Percentiles rank a stretch among this genome's conserved stretches.
phyloP scores from a whole-genome alignment of 148 eudicot genomes.

The Chenopodium quinoa region DNA sequence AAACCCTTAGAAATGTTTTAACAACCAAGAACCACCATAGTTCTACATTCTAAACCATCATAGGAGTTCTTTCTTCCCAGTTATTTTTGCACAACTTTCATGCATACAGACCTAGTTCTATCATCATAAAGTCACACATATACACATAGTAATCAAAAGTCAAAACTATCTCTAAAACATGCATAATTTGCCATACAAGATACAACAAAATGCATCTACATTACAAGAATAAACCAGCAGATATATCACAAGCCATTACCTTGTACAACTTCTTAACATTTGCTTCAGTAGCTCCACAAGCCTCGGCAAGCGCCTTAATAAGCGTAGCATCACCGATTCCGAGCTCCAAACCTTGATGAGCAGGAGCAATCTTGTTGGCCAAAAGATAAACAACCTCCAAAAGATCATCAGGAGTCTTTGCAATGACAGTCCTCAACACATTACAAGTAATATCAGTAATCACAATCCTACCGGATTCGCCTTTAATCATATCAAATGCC shows the following conservation, averaged over 20 bases:
- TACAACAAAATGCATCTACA: neutral
- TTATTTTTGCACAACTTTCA: neutral
- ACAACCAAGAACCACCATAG: constrained; percentile 1
- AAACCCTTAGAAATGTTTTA: neutral
- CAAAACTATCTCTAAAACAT: neutral
- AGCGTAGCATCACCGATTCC: constrained; percentile 87
- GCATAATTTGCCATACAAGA: neutral
- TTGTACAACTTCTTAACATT: constrained; percentile 55
- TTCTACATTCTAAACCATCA: neutral
- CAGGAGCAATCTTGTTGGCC: constrained; percentile 81
- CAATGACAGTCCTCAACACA: constrained; percentile 78
- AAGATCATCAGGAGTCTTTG: constrained; percentile 70
- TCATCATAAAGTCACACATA: neutral
- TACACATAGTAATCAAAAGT: neutral
- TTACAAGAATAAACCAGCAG: neutral
- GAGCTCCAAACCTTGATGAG: constrained; percentile 86
- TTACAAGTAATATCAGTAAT: constrained; percentile 88
- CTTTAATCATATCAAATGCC: constrained; percentile 64
- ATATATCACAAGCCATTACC: constrained; percentile 31
- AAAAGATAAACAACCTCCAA: constrained; percentile 65
- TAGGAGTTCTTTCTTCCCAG: neutral
- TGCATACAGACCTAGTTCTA: neutral
- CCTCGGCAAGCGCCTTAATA: constrained; percentile 81
- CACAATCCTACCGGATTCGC: constrained; percentile 69
- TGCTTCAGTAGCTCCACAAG: constrained; percentile 69